phyloP scores from a whole-genome alignment of 192 early-diverging fungal genomes.

The Coemansia sp. region DNA sequence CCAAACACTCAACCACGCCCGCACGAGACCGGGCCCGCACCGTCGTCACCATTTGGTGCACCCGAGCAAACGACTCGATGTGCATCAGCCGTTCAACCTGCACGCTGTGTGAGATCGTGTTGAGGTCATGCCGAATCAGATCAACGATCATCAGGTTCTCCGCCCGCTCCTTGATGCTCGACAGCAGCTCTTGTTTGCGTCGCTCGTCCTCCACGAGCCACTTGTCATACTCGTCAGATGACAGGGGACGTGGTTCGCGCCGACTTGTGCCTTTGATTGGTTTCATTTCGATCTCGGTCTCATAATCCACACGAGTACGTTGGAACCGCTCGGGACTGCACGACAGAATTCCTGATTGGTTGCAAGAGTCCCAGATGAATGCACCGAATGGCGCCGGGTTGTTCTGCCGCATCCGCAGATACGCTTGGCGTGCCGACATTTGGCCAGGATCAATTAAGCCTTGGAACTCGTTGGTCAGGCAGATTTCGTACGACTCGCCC shows the following conservation, averaged over 20 bases:
- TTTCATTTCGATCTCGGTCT: slow-evolving; percentile 76
- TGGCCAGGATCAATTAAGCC: background rate
- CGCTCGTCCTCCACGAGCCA: slow-evolving; percentile 22
- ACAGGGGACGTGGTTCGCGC: slow-evolving; percentile 5
- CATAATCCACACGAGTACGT: slow-evolving; percentile 17
- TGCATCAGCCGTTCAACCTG: slow-evolving; percentile 80
- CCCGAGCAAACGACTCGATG: slow-evolving; percentile 85
- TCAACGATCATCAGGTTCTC: slow-evolving; percentile 99
- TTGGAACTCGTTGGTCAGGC: slow-evolving; percentile 83
- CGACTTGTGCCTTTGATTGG: slow-evolving; percentile 88
- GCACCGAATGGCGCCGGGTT: slow-evolving; percentile 91
- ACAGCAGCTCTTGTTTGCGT: slow-evolving; percentile 47
- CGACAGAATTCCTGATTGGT: slow-evolving; percentile 47
- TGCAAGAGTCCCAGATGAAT: slow-evolving; percentile 59
- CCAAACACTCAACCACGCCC: slow-evolving; percentile 68
- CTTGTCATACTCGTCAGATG: background rate
- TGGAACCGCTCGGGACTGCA: slow-evolving; percentile 87
- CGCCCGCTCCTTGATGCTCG: slow-evolving; percentile 84
- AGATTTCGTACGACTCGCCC: slow-evolving; percentile 96
- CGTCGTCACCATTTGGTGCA: slow-evolving; percentile 92
- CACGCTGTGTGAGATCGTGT: slow-evolving; percentile 63
- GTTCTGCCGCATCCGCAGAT: slow-evolving; percentile 58
- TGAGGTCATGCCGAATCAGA: slow-evolving; percentile 91
- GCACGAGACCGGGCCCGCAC: slow-evolving; percentile 64
- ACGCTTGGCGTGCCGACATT: background rate